Percentiles rank a stretch among this genome's conserved stretches.
phyloP scores from a whole-genome alignment of 1,139 yeast genomes.

The Taphrina deformans region DNA sequence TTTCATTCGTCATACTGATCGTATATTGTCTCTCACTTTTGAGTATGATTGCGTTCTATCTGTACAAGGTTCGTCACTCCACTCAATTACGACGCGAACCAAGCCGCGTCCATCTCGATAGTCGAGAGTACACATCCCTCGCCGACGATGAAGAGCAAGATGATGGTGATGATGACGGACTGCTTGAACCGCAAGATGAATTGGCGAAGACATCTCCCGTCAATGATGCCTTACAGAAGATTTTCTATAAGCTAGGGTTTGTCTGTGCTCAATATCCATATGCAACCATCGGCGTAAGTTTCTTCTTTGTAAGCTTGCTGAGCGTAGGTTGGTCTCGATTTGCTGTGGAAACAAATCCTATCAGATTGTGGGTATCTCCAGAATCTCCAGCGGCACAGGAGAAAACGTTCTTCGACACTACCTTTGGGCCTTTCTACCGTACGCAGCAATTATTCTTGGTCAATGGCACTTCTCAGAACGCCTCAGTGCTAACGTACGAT shows the following conservation, averaged over 20 bases:
- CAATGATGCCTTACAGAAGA: slow-evolving; percentile 51
- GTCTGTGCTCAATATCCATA: slow-evolving; percentile 63
- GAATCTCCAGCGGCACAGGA: slow-evolving; percentile 69
- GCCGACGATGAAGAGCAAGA: slow-evolving; percentile 3
- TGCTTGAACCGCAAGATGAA: not conserved
- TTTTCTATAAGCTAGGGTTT: slow-evolving; percentile 55
- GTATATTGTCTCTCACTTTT: slow-evolving; percentile 54
- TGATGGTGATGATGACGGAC: not conserved
- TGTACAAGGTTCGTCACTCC: not conserved
- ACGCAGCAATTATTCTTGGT: slow-evolving; percentile 80
- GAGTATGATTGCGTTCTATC: slow-evolving; percentile 48
- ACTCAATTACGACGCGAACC: not conserved
- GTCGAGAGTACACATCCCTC: not conserved
- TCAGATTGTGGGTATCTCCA: slow-evolving; percentile 86
- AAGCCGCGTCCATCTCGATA: not conserved
- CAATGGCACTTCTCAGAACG: slow-evolving; percentile 58
- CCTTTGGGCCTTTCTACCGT: slow-evolving; percentile 90
- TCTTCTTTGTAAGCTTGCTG: slow-evolving; percentile 52
- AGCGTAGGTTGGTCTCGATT: slow-evolving; percentile 58
- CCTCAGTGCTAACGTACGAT: slow-evolving; percentile 59
- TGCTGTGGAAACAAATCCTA: slow-evolving; percentile 73
- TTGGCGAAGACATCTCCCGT: slow-evolving; percentile 47
- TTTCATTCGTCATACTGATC: slow-evolving; percentile 62
- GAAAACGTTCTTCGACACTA: slow-evolving; percentile 67
- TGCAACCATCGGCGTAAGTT: slow-evolving; percentile 53